phyloP scores from a whole-genome alignment of 768 basidiomycete species.

The Lactarius trivialis region DNA sequence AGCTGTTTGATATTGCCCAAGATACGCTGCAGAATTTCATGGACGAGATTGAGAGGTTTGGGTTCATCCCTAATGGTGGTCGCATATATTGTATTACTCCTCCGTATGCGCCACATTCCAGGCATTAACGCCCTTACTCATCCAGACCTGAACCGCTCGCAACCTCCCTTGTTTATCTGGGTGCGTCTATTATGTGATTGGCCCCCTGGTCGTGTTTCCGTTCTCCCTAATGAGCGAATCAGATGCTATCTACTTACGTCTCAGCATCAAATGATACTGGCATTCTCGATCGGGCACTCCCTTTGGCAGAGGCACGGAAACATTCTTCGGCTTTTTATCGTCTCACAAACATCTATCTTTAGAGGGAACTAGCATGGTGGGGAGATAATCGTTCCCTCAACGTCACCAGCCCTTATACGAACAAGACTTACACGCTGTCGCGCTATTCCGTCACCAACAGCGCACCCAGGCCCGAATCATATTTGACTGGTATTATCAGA shows the following conservation, averaged over 20 bases:
- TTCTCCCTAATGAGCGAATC: background rate
- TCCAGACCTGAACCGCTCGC: constrained; percentile 80
- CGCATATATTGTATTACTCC: constrained; percentile 66
- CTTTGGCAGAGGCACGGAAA: constrained; percentile 62
- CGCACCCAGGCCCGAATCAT: constrained; percentile 87
- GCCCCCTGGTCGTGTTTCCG: background rate
- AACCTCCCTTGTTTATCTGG: constrained; percentile 84
- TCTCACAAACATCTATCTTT: background rate
- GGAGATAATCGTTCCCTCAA: constrained; percentile 57
- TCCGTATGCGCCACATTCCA: background rate
- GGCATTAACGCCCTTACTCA: background rate
- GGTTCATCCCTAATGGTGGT: constrained; percentile 94
- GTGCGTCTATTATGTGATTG: constrained; percentile 33
- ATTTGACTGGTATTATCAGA: constrained; percentile 45
- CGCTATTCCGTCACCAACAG: constrained; percentile 75
- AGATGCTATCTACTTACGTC: constrained; percentile 92
- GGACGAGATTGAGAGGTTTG: constrained; percentile 79
- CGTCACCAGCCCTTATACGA: constrained; percentile 66
- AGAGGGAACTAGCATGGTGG: constrained; percentile 88
- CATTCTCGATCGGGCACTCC: constrained; percentile 77
- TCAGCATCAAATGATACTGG: constrained; percentile 58
- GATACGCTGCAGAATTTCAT: constrained; percentile 88
- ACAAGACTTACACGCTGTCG: constrained; percentile 56
- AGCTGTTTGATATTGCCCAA: constrained; percentile 66
- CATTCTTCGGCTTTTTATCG: background rate